Evolutionary conservation across 2,329 filamentous ascomycete species (phyloP).

Genomic region (Hypoxylon sp.): DNA sequence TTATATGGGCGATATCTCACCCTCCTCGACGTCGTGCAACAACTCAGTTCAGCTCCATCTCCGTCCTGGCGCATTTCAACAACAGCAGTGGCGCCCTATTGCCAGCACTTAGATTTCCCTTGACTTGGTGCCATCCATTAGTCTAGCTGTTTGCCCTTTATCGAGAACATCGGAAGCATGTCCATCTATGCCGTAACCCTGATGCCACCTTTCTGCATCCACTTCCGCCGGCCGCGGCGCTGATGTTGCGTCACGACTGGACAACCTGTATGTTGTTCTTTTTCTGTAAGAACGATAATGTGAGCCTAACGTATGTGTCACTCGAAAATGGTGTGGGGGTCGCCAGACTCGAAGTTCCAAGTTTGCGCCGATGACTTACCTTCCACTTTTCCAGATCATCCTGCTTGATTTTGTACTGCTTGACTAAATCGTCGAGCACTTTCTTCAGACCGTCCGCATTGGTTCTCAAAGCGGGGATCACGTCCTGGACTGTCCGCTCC

Average conservation of each 20-base stretch:
- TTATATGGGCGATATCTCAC: conserved; percentile 41
- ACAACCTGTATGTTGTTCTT: conserved; percentile 91
- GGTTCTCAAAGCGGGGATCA: conserved; percentile 88
- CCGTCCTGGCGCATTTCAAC: conserved; percentile 34
- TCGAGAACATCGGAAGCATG: conserved; percentile 20
- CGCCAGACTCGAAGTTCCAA: conserved; percentile 20
- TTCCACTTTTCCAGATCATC: conserved; percentile 98
- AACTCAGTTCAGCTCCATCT: conserved; percentile 36
- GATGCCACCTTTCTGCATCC: conserved; percentile 11
- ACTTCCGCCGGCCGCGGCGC: conserved; percentile 21
- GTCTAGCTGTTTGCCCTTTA: conserved; percentile 12
- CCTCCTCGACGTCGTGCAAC: conserved; percentile 37
- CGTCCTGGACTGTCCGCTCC: conserved; percentile 91
- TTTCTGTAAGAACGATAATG: conserved; percentile 64
- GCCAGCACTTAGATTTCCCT: conserved; percentile 17
- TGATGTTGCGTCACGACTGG: conserved; percentile 65
- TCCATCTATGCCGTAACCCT: conserved; percentile 14
- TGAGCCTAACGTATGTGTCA: conserved; percentile 34
- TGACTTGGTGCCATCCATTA: conserved; percentile 23
- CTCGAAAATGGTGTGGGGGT: conserved; percentile 17
- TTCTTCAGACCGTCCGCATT: conserved; percentile 95
- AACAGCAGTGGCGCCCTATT: conserved; percentile 19
- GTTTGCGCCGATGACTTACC: conserved; percentile 59
- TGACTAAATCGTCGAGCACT: conserved; percentile 91
- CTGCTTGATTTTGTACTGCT: conserved; percentile 96